Conservation (phyloP, 2,329 filamentous ascomycete genomes). For the Dichotomopilus funicola region DNA sequence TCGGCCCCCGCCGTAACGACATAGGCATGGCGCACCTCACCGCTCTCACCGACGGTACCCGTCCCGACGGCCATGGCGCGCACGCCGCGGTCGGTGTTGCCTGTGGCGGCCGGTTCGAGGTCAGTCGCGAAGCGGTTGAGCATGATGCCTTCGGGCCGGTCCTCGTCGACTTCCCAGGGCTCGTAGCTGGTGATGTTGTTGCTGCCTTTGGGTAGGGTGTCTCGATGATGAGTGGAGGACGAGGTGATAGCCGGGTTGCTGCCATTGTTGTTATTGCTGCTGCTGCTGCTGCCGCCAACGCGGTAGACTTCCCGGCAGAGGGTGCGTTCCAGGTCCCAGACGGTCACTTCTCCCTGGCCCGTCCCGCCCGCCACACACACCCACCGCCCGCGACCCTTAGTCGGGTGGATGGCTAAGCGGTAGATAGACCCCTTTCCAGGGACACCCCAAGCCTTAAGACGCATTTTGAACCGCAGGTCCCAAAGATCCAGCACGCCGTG, state of each 20-base stretch:
- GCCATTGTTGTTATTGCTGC: slow-evolving; percentile 35
- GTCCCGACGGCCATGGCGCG: slow-evolving; percentile 68
- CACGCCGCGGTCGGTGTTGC: slow-evolving; percentile 59
- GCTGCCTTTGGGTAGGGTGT: slow-evolving; percentile 30
- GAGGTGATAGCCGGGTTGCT: no score
- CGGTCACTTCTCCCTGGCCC: slow-evolving; percentile 78
- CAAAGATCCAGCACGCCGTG: slow-evolving; percentile 91
- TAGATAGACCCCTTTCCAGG: slow-evolving; percentile 75
- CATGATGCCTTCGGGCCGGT: slow-evolving; percentile 72
- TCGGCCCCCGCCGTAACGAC: slow-evolving; percentile 84
- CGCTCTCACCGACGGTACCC: slow-evolving; percentile 50
- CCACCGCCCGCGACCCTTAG: slow-evolving; percentile 71
- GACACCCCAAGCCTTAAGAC: slow-evolving; percentile 82
- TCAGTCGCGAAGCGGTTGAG: slow-evolving; percentile 75
- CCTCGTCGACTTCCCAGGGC: slow-evolving; percentile 84
- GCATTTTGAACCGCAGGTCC: slow-evolving; percentile 91
- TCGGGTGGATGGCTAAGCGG: slow-evolving; percentile 70
- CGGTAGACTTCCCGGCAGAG: slow-evolving; percentile 86
- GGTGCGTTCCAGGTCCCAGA: slow-evolving; percentile 91
- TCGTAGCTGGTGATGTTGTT: slow-evolving; percentile 63
- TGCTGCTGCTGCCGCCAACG: slow-evolving; percentile 55
- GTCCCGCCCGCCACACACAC: slow-evolving; percentile 86
- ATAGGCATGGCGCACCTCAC: slow-evolving; percentile 72
- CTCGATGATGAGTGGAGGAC: no score
- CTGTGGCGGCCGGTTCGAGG: slow-evolving; percentile 54